These are phyloP conservation scores for Ramichloridium luteum DNA, from an alignment of 2,329 filamentous ascomycete species.

Conservation along the genomic window DNA sequence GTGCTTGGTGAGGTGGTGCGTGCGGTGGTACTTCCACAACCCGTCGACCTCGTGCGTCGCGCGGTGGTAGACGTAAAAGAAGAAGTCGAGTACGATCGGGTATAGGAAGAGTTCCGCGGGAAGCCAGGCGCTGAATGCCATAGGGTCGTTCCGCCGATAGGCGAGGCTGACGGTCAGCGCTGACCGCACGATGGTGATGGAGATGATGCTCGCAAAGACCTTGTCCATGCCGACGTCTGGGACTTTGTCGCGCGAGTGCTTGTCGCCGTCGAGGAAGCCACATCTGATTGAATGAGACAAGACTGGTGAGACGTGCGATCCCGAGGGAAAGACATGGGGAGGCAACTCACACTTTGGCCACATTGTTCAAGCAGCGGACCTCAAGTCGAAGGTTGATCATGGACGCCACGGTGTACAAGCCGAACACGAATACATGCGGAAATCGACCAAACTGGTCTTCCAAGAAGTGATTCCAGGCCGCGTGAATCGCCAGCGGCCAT, in stretches of 20 bases:
- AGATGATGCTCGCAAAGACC: constrained; percentile 9
- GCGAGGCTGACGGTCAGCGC: constrained; percentile 12
- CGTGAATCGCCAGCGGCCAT: constrained; percentile 29
- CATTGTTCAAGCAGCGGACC: constrained; percentile 27
- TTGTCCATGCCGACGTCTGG: constrained; percentile 24
- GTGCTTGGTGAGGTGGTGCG: constrained; percentile 36
- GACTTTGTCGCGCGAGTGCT: constrained; percentile 31
- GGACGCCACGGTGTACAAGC: constrained; percentile 29
- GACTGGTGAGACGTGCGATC: too few relatives aligned
- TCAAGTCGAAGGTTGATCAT: constrained; percentile 30
- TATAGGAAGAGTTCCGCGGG: constrained; percentile 31
- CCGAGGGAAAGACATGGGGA: too few relatives aligned
- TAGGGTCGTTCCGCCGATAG: constrained; percentile 7
- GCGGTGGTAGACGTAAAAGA: constrained; percentile 36
- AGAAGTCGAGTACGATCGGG: constrained; percentile 33
- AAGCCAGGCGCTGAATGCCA: constrained; percentile 25
- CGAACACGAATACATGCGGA: constrained; percentile 20
- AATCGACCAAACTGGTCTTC: constrained; percentile 19
- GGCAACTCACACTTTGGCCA: constrained; percentile 21
- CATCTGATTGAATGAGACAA: too few relatives aligned
- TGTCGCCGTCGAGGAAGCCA: constrained; percentile 34
- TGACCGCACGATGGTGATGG: constrained; percentile 13
- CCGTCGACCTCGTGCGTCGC: constrained; percentile 30
- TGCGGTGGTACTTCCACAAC: constrained; percentile 35
- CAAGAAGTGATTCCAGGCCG: constrained; percentile 23